A percentile compares a stretch with the other conserved stretches of the same genome.
These are phyloP conservation scores for Paramecium caudatum DNA, from an alignment of 73 alveolate genomes.

Conservation along the genomic window DNA sequence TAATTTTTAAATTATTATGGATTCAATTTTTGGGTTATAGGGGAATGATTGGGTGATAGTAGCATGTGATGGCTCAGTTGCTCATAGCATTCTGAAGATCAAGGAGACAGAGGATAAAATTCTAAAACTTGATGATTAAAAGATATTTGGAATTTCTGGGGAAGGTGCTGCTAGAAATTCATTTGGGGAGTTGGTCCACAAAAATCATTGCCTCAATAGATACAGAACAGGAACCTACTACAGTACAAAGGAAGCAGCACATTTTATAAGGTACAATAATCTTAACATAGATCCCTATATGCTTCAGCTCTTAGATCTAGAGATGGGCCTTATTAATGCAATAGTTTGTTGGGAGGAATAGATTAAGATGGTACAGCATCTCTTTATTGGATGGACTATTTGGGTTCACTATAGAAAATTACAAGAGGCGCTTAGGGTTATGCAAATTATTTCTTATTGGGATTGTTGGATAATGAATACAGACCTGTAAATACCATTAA, in stretches of 20 bases:
- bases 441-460: conserved; percentile 93
- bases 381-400: conserved; percentile 95
- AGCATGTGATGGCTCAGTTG: conserved; percentile 74
- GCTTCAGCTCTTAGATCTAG: conserved; percentile 81
- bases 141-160: conserved; percentile 93
- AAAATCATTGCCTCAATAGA: conserved; percentile 87
- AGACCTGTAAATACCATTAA: conserved; percentile 72
- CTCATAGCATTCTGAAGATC: conserved; percentile 68
- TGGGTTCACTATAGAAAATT: conserved; percentile 92
- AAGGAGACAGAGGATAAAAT: conserved; percentile 92
- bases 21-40: conserved; percentile 72
- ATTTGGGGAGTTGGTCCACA: conserved; percentile 89
- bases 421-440: conserved; percentile 97
- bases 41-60: conserved; percentile 75
- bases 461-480: conserved; percentile 92
- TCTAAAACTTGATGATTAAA: conserved; percentile 81
- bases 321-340: conserved; percentile 91
- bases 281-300: conserved; percentile 73
- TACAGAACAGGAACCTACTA: conserved; percentile 88
- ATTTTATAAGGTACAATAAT: conserved; percentile 88
- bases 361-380: conserved; percentile 86
- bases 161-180: conserved; percentile 92
- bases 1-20: conserved; percentile 70
- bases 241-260: conserved; percentile 91
- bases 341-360: conserved; percentile 92